Conservation (phyloP, 2,329 filamentous ascomycete species). For the Hirsutella rhossiliensis region DNA sequence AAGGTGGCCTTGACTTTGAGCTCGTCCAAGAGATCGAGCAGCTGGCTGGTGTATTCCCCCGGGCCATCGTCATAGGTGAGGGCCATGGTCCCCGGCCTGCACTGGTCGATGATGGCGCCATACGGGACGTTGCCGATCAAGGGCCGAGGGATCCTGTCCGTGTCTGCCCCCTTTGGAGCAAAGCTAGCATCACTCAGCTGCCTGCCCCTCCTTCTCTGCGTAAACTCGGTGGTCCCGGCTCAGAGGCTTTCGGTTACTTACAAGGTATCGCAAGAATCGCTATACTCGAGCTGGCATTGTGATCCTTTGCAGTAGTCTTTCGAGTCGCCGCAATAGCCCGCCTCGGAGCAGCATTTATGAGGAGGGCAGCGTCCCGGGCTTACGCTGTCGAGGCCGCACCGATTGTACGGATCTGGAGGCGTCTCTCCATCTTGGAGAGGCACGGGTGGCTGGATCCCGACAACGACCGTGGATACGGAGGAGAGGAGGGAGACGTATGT, state of each 20-base stretch:
- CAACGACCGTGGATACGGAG: too few relatives aligned
- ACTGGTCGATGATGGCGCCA: slow-evolving; percentile 24
- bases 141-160: slow-evolving; percentile 17
- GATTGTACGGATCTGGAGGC: too few relatives aligned
- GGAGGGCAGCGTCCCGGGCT: slow-evolving; percentile 9
- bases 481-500: too few relatives aligned
- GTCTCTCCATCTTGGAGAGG: too few relatives aligned
- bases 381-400: too few relatives aligned
- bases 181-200: slow-evolving; percentile 9
- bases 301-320: slow-evolving; percentile 23
- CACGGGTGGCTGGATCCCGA: too few relatives aligned
- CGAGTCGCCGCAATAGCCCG: slow-evolving; percentile 23
- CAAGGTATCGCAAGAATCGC: slow-evolving; percentile 28
- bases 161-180: slow-evolving; percentile 18
- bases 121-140: slow-evolving; percentile 23
- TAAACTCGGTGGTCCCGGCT: neutral
- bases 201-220: too few relatives aligned
- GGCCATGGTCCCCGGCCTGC: slow-evolving; percentile 23
- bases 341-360: slow-evolving; percentile 23
- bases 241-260: slow-evolving; percentile 12
- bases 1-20: slow-evolving; percentile 24
- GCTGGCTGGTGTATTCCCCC: slow-evolving; percentile 24
- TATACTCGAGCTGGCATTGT: slow-evolving; percentile 25
- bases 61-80: slow-evolving; percentile 37
- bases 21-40: slow-evolving; percentile 25